Conservation (phyloP, 1,139 yeast genomes). For the Geotrichum candidum region DNA sequence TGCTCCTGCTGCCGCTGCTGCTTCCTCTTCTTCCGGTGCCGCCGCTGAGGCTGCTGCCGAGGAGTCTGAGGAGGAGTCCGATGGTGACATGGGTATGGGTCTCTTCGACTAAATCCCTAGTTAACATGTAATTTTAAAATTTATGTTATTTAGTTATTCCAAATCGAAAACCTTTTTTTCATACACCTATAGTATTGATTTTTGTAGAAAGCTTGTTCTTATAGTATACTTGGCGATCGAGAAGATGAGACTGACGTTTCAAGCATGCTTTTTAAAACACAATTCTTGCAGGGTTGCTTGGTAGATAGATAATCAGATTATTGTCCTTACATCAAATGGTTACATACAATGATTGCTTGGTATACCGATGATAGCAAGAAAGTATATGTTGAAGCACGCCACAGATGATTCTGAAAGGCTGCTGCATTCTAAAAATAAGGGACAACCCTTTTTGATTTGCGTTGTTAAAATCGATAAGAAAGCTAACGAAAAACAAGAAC, state of each 20-base stretch:
- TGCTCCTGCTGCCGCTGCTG: conserved; percentile 79
- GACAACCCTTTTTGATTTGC: too few relatives aligned
- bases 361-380: too few relatives aligned
- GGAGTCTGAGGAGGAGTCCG: conserved; percentile 73
- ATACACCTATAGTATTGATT: background rate
- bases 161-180: background rate
- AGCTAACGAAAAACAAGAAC: too few relatives aligned
- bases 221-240: background rate
- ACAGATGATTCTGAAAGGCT: too few relatives aligned
- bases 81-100: conserved; percentile 96
- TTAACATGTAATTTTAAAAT: conserved; percentile 4
- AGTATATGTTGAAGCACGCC: too few relatives aligned
- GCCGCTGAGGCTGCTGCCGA: conserved; percentile 69
- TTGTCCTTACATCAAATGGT: too few relatives aligned
- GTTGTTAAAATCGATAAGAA: too few relatives aligned
- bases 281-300: too few relatives aligned
- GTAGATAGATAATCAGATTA: too few relatives aligned
- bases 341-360: too few relatives aligned
- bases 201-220: background rate
- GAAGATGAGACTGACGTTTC: background rate
- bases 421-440: too few relatives aligned
- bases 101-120: conserved; percentile 72
- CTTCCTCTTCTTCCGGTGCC: conserved; percentile 54
- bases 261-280: too few relatives aligned
- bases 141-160: background rate